phyloP scores from a whole-genome alignment of 202 grass and related monocot species.

The Schoenoplectus tabernaemontani region DNA sequence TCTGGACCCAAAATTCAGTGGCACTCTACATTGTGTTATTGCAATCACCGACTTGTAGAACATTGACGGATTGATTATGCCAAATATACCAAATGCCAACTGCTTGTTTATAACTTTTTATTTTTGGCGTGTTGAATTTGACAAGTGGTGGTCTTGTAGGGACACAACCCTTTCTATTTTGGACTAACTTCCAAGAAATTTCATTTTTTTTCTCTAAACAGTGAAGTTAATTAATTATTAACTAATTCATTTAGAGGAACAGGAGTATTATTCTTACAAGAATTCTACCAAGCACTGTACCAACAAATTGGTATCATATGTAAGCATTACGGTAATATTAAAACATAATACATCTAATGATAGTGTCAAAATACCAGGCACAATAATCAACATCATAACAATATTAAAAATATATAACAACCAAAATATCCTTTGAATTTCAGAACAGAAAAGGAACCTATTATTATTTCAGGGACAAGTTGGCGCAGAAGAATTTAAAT shows the following conservation, averaged over 20 bases:
- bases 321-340: neutral
- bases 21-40: neutral
- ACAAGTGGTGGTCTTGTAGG: neutral
- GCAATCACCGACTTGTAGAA: neutral
- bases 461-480: too few relatives aligned
- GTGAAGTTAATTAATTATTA: neutral
- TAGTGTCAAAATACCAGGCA: neutral
- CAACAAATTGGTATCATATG: neutral
- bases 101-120: neutral
- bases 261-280: neutral
- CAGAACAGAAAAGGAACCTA: too few relatives aligned
- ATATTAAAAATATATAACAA: neutral
- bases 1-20: neutral
- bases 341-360: too few relatives aligned
- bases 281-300: neutral
- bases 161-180: neutral
- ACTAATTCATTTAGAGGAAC: neutral
- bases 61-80: neutral
- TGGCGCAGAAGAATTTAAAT: too few relatives aligned
- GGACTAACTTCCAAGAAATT: neutral
- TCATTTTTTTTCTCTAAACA: neutral
- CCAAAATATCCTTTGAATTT: too few relatives aligned
- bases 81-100: neutral
- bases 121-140: neutral
- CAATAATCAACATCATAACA: neutral